Percentiles rank a stretch among this genome's conserved stretches.
These are phyloP conservation scores for Erodium trifolium DNA, from an alignment of 441 rosid genomes.

Conservation along the genomic window DNA sequence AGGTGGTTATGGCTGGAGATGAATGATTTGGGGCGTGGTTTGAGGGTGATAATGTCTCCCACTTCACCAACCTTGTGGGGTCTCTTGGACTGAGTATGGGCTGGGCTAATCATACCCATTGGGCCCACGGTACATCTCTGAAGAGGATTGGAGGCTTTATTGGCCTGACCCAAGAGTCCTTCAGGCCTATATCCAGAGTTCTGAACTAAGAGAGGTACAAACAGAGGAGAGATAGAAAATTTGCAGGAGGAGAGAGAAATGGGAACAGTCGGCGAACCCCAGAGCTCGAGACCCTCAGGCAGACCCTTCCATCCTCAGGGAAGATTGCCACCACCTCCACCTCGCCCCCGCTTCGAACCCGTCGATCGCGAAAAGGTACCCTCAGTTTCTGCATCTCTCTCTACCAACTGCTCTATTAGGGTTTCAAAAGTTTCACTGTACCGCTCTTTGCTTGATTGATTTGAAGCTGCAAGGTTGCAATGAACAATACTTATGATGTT, in stretches of 20 bases:
- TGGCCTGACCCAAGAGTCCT: neutral
- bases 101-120: no score
- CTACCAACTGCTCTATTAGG: neutral
- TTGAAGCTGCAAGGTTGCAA: no score
- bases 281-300: neutral
- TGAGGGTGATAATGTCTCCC: constrained; percentile 47
- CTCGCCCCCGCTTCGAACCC: neutral
- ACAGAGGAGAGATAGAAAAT: neutral
- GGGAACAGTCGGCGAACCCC: neutral
- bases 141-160: no score
- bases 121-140: no score
- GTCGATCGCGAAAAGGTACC: constrained; percentile 4
- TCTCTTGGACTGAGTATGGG: no score
- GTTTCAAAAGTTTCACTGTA: neutral
- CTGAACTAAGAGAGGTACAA: neutral
- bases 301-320: neutral
- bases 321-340: neutral
- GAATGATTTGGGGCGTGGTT: constrained; percentile 30
- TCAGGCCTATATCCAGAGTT: neutral
- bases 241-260: neutral
- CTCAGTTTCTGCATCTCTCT: neutral
- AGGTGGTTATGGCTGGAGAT: constrained; percentile 5
- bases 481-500: neutral
- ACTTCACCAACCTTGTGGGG: constrained; percentile 38
- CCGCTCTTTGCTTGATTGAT: no score